Percentiles rank a stretch among this genome's conserved stretches.
phyloP scores from a whole-genome alignment of 805 yeast species.

The Teunomyces gatunensis region DNA sequence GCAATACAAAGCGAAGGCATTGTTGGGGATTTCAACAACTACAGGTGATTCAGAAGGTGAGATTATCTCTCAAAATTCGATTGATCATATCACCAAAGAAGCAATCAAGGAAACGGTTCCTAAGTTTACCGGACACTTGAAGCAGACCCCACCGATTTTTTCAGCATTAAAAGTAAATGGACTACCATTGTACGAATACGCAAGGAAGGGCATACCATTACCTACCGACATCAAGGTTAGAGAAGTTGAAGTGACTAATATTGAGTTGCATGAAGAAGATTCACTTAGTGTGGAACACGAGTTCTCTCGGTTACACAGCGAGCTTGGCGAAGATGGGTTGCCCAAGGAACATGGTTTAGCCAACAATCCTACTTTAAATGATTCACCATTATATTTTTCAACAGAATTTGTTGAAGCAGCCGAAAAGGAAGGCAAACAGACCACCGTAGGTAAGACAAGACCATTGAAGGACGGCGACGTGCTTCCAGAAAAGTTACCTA shows the following conservation, averaged over 20 bases:
- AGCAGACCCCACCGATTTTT: slow-evolving; percentile 92
- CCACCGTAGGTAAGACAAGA: slow-evolving; percentile 37
- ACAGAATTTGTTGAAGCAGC: slow-evolving; percentile 48
- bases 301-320: slow-evolving; percentile 44
- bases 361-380: slow-evolving; percentile 56
- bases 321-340: slow-evolving; percentile 47
- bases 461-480: slow-evolving; percentile 36
- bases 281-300: slow-evolving; percentile 55
- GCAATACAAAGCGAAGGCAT: slow-evolving; percentile 77
- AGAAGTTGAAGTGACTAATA: slow-evolving; percentile 56
- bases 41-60: slow-evolving; percentile 94
- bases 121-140: slow-evolving; percentile 75
- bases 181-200: slow-evolving; percentile 89
- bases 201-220: slow-evolving; percentile 79
- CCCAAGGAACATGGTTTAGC: slow-evolving; percentile 45
- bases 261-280: slow-evolving; percentile 53
- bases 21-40: slow-evolving; percentile 87
- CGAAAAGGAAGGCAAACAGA: slow-evolving; percentile 38
- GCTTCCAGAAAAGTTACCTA: slow-evolving; percentile 55
- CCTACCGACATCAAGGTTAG: slow-evolving; percentile 83
- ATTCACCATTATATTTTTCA: slow-evolving; percentile 60
- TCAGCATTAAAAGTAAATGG: slow-evolving; percentile 96
- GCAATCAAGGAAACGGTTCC: slow-evolving; percentile 47
- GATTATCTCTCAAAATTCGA: slow-evolving; percentile 55
- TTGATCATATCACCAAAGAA: slow-evolving; percentile 55